These are phyloP conservation scores for Erodium maritimum DNA, from an alignment of 345 rosid genomes.

Conservation along the genomic window DNA sequence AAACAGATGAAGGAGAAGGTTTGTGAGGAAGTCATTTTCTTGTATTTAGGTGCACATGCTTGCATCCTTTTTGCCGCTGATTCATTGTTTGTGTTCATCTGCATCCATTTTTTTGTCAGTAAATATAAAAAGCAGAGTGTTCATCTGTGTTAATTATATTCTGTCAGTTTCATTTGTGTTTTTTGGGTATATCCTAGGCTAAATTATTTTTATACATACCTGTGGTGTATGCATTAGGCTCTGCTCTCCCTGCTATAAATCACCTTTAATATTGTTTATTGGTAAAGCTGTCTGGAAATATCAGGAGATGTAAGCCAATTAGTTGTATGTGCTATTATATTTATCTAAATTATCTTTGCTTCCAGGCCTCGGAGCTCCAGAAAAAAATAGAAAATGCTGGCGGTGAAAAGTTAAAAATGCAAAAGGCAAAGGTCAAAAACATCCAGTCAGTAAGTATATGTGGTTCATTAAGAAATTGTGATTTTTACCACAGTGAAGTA, in stretches of 20 bases:
- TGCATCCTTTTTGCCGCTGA: not conserved
- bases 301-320: not conserved
- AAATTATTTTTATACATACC: too few species aligned
- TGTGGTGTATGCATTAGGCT: constrained; percentile 2
- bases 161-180: not conserved
- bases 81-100: not conserved
- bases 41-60: not conserved
- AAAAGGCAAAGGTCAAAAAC: constrained; percentile 67
- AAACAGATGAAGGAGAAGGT: constrained; percentile 73
- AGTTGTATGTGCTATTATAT: not conserved
- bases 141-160: too few species aligned
- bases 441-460: constrained; percentile 67
- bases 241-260: not conserved
- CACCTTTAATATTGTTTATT: constrained; percentile 1
- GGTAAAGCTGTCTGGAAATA: constrained; percentile 1
- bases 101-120: too few species aligned
- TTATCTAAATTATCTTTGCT: constrained; percentile 6
- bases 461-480: not conserved
- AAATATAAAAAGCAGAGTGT: too few species aligned
- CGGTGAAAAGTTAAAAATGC: constrained; percentile 65
- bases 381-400: constrained; percentile 83
- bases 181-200: not conserved
- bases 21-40: constrained; percentile 7
- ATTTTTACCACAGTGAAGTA: not conserved
- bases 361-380: constrained; percentile 74